Base-by-base conservation (phyloP, 371 early-diverging fungal species). In the Cokeromyces recurvatus region DNA sequence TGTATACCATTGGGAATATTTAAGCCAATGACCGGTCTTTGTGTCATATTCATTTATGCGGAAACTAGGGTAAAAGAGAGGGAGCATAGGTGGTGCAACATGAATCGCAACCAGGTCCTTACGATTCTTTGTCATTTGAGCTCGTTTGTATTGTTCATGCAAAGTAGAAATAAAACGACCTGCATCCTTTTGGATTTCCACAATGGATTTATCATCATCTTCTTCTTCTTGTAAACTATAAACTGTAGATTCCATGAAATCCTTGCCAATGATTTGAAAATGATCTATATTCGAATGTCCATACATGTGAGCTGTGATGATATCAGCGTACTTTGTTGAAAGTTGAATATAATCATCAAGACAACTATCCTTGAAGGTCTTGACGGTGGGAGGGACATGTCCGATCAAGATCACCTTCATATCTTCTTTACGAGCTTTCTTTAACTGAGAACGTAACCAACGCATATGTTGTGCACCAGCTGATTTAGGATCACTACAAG, bases 271-370 rank as follows among this genome's bases (percentile, higher is more conserved):
- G 43, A 82, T 69, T 40, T 73, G 65, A 48, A 87, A 84, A 45
- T 82, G 77, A 50, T 89, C 90, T 59, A 81, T 78, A 58, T 89
- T 89, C 55, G 79, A 70, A 58, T 89, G 90, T 4, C 90, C 90
- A 53, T 70, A 86, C 53, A 89, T 62, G 59, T 86, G 86, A 8
- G 79, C 83, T 19, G 72, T 71, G 37, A 89, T 83, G 4, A 70
- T 46, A 42, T 82, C 79, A 54, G 73, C 59, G 62, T 57, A 76
- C 48, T 69, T 59, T 9, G 71, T 67, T 15, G 85, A 75, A 12
- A 84, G 54, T 43, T 66, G 62, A 14, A 75, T 70, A 47, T 86
- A 89, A 10, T 65, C 63, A 12, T 61, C 65, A 42, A 73, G 74
- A 48, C 90, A 89, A 7, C 73, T 59, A 31, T 62, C 65, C n/a